phyloP scores from a whole-genome alignment of 805 yeast genomes.

The Myxozyma sirexii region DNA sequence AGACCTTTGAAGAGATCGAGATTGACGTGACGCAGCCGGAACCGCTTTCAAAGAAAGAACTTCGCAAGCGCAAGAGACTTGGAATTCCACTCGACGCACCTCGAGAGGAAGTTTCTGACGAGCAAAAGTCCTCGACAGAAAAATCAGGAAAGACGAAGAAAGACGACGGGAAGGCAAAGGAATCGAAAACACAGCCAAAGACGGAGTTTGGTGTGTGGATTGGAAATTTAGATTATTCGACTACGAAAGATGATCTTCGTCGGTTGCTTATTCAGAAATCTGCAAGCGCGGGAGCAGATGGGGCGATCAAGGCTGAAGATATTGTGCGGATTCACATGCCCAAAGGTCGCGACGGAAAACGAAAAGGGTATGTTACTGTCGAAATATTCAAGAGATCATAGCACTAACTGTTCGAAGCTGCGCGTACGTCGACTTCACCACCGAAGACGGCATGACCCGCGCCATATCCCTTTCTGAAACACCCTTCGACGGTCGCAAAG shows the following conservation, averaged over 20 bases:
- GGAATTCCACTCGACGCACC: conserved; percentile 34
- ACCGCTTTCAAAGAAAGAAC: conserved; percentile 90
- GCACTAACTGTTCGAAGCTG: conserved; percentile 62
- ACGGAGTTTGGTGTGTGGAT: conserved; percentile 85
- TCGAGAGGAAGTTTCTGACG: conserved; percentile 45
- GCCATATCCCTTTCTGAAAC: conserved; percentile 72
- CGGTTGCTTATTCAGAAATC: conserved; percentile 68
- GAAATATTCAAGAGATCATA: background rate
- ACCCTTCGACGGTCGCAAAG: conserved; percentile 77
- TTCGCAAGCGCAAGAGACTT: conserved; percentile 65
- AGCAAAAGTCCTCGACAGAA: too few relatives aligned
- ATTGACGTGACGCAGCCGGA: conserved; percentile 57
- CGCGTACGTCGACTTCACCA: conserved; percentile 82
- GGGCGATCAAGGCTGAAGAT: conserved; percentile 55
- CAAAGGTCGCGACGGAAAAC: conserved; percentile 57
- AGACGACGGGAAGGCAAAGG: background rate
- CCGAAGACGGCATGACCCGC: conserved; percentile 59
- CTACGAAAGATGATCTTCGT: conserved; percentile 71
- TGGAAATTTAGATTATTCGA: conserved; percentile 87
- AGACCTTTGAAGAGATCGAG: conserved; percentile 44
- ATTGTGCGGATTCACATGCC: conserved; percentile 82
- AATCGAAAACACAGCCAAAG: conserved; percentile 28
- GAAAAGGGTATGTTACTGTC: conserved; percentile 42
- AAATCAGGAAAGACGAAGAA: conserved; percentile 31
- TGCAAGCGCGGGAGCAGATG: background rate